These are phyloP conservation scores for Paecilomyces dactylethromorphus DNA, from an alignment of 2,329 filamentous ascomycete species.

Conservation along the genomic window DNA sequence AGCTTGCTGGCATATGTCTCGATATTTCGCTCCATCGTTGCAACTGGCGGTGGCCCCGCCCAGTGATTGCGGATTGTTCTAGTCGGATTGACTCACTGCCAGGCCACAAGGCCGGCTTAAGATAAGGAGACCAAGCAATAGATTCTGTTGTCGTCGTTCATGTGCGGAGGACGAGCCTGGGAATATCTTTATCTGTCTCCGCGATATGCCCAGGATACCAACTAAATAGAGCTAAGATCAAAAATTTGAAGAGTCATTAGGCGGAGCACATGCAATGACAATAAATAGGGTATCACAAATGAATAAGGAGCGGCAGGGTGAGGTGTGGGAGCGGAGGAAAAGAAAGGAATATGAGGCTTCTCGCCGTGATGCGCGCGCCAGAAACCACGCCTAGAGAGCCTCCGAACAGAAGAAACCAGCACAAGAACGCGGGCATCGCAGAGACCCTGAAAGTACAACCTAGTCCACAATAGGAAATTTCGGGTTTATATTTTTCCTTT, in stretches of 20 bases:
- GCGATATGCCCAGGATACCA: slow-evolving; percentile 5
- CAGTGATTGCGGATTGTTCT: slow-evolving; percentile 15
- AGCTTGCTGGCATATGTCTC: slow-evolving; percentile 46
- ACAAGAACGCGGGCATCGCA: slow-evolving; percentile 30
- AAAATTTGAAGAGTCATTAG: slow-evolving; percentile 26
- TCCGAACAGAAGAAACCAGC: slow-evolving; percentile 20
- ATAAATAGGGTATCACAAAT: slow-evolving; percentile 7
- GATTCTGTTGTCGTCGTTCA: slow-evolving; percentile 14
- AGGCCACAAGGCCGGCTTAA: slow-evolving; percentile 32
- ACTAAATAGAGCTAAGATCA: slow-evolving; percentile 13
- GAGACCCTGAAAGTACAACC: slow-evolving; percentile 30
- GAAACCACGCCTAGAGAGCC: slow-evolving; percentile 22
- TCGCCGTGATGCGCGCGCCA: slow-evolving; percentile 20
- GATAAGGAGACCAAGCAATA: slow-evolving; percentile 19
- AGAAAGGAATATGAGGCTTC: slow-evolving; percentile 9
- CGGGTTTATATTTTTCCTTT: slow-evolving; percentile 21
- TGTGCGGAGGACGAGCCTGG: slow-evolving; percentile 18
- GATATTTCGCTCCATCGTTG: slow-evolving; percentile 39
- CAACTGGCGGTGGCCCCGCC: slow-evolving; percentile 13
- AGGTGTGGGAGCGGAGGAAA: slow-evolving; percentile 9
- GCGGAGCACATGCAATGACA: slow-evolving; percentile 5
- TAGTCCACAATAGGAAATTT: slow-evolving; percentile 25
- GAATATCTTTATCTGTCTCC: not conserved
- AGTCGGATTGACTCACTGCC: slow-evolving; percentile 22
- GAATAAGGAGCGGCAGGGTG: slow-evolving; percentile 10